Evolutionary conservation across 805 yeast genomes (phyloP).

Genomic region (Metschnikowia arizonensis): DNA sequence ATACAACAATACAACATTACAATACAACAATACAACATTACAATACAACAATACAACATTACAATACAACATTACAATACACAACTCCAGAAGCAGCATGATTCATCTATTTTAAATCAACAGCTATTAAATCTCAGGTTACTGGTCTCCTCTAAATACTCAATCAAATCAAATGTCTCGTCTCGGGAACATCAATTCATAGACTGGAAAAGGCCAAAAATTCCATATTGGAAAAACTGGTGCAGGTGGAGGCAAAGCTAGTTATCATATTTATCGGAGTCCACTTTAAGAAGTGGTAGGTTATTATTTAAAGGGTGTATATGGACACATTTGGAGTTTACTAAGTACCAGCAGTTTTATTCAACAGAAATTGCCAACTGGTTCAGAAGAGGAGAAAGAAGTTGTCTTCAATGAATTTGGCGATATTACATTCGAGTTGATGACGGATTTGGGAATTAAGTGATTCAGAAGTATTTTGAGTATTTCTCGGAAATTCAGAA

Average conservation of each 20-base stretch:
- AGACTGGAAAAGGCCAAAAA: constrained; percentile 11
- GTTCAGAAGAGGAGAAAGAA: constrained; percentile 67
- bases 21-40: too few relatives aligned
- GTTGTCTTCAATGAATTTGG: constrained; percentile 80
- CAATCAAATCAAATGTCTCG: neutral
- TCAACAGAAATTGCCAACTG: constrained; percentile 74
- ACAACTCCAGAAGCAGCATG: too few relatives aligned
- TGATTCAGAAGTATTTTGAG: constrained; percentile 91
- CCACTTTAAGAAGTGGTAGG: constrained; percentile 85
- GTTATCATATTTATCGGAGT: constrained; percentile 59
- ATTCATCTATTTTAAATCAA: too few relatives aligned
- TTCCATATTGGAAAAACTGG: constrained; percentile 11
- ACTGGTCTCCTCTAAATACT: neutral
- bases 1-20: too few relatives aligned
- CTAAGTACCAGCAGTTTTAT: constrained; percentile 97
- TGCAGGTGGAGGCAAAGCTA: constrained; percentile 21
- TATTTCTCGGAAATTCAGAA: constrained; percentile 69
- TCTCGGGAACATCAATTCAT: neutral
- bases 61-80: too few relatives aligned
- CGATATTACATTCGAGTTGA: constrained; percentile 66
- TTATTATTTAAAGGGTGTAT: constrained; percentile 65
- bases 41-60: too few relatives aligned
- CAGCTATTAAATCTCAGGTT: neutral
- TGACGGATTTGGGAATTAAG: constrained; percentile 98
- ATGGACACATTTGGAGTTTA: constrained; percentile 87